Base-by-base conservation (phyloP, 768 basidiomycete genomes). In the Tephrocybe rancida region DNA sequence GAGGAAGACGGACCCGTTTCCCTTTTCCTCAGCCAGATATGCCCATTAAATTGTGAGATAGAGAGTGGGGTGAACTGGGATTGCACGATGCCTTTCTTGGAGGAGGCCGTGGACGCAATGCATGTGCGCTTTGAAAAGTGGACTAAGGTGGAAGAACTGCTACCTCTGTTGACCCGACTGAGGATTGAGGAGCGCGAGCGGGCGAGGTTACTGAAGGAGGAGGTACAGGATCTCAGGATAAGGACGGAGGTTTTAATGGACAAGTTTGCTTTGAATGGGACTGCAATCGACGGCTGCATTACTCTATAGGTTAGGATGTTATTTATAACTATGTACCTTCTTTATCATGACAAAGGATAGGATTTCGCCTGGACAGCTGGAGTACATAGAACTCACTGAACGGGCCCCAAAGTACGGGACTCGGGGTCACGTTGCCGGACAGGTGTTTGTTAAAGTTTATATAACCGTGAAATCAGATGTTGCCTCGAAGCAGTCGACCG, bases 1-100 rank as follows among this genome's bases (percentile, higher is more conserved):
- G 43, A 61, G 1, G 73, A 81, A 13, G 64, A 73, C 4, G 74
- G 70, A 3, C 58, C 74, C 0, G 76, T 80, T 26, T 76, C 84
- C 16, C 70, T 81, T 10, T 85, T 81, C 58, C 70, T 87, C 50
- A 80, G 79, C 58, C 75, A 74, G 18, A 59, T 87, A 3, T 75
- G 78, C 32, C 81, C 83, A 0, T 58, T 72, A 1, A 61, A 63
- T 2, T 82, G 78, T 60, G 44, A 30, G 7, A 45, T 85, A 8
- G 73, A 75, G 32, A 68, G 65, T 25, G 84, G 83, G 0, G 68
- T 82, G 42, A 82, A 77, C 9, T 85, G 83, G 84, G 70, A 72
- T 1, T 61, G 67, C 1, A 51, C 52, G 14, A 7, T 48, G 5
- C 26, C 13, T 27, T 59, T 34, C 41, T 44, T 47, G 11, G 42